Evolutionary conservation across 2,329 filamentous ascomycete species (phyloP).

Genomic region (Sporothrix sp.): DNA sequence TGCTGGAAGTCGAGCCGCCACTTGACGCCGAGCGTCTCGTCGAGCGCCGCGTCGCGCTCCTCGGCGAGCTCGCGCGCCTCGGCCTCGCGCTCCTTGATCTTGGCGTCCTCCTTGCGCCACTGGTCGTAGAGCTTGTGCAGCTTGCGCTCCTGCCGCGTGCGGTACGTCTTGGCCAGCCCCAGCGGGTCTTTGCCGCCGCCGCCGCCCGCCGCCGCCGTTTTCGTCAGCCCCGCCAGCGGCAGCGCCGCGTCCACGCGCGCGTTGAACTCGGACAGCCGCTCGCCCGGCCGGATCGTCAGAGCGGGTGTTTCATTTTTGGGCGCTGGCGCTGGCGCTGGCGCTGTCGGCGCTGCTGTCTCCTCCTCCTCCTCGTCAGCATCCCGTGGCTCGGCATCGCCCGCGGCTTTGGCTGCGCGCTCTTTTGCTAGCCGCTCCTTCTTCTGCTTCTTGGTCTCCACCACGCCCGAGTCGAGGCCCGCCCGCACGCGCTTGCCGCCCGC

Average conservation of each 20-base stretch:
- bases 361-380: not conserved
- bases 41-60: slow-evolving; percentile 51
- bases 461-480: slow-evolving; percentile 64
- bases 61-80: slow-evolving; percentile 57
- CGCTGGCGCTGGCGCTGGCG: not conserved
- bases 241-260: slow-evolving; percentile 76
- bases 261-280: slow-evolving; percentile 71
- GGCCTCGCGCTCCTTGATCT: slow-evolving; percentile 52
- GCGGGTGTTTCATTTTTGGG: not conserved
- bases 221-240: slow-evolving; percentile 61
- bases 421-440: slow-evolving; percentile 24
- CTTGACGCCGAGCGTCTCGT: slow-evolving; percentile 39
- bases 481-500: slow-evolving; percentile 50
- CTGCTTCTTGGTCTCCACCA: slow-evolving; percentile 22
- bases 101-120: slow-evolving; percentile 58
- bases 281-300: slow-evolving; percentile 71
- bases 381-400: not conserved
- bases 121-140: slow-evolving; percentile 74
- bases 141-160: slow-evolving; percentile 75
- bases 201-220: slow-evolving; percentile 39
- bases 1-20: slow-evolving; percentile 37
- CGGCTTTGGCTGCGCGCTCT: not conserved
- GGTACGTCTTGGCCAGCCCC: slow-evolving; percentile 51
- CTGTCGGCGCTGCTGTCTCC: not conserved
- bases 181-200: slow-evolving; percentile 45